Evolutionary conservation across 2,329 filamentous ascomycete species (phyloP).

Genomic region (Cyanodermella asteris): DNA sequence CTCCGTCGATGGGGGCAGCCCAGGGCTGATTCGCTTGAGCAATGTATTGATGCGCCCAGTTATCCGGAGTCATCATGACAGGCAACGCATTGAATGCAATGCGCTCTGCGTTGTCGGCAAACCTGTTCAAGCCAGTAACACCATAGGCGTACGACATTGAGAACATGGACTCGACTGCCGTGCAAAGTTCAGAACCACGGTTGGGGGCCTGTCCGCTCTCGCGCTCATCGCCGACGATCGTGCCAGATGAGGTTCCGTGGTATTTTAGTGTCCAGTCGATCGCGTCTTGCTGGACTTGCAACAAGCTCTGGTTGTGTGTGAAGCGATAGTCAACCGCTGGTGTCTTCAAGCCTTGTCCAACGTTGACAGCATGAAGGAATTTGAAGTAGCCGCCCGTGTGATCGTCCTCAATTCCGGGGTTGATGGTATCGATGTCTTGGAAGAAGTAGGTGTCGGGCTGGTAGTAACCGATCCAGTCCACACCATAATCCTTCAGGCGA

Average conservation of each 20-base stretch:
- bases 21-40: slow-evolving; percentile 31
- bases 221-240: slow-evolving; percentile 28
- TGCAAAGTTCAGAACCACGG: slow-evolving; percentile 27
- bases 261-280: slow-evolving; percentile 27
- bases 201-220: slow-evolving; percentile 23
- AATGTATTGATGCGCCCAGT: slow-evolving; percentile 36
- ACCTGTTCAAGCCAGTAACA: slow-evolving; percentile 22
- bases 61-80: slow-evolving; percentile 27
- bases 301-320: slow-evolving; percentile 21
- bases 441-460: slow-evolving; percentile 16
- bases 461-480: slow-evolving; percentile 21
- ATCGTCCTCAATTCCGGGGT: slow-evolving; percentile 12
- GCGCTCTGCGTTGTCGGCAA: slow-evolving; percentile 30
- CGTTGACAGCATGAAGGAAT: slow-evolving; percentile 26
- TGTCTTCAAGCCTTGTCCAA: slow-evolving; percentile 25
- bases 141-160: slow-evolving; percentile 30
- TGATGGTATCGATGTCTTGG: slow-evolving; percentile 15
- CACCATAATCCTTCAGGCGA: slow-evolving; percentile 18
- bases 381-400: slow-evolving; percentile 11
- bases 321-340: slow-evolving; percentile 23
- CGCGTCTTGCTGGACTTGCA: slow-evolving; percentile 19
- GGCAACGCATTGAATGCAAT: slow-evolving; percentile 34
- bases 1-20: slow-evolving; percentile 17
- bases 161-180: slow-evolving; percentile 27
- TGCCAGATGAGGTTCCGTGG: slow-evolving; percentile 26